These are phyloP conservation scores for Ganoderma lingzhi DNA, from an alignment of 1,284 basidiomycete species.

Conservation along the genomic window DNA sequence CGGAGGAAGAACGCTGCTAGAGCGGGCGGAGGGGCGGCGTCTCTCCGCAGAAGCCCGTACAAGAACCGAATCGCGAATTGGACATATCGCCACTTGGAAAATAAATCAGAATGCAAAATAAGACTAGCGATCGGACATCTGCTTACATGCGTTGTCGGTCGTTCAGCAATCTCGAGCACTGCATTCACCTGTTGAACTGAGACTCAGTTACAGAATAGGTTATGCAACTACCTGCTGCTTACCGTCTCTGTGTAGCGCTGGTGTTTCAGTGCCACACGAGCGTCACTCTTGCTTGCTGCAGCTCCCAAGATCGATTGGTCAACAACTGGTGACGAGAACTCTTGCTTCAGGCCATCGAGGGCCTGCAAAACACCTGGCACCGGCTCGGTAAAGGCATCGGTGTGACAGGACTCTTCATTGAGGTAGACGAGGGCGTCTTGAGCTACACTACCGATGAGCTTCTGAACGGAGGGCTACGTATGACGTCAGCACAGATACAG, in stretches of 20 bases:
- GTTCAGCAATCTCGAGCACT: slow-evolving; percentile 74
- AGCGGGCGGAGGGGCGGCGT: slow-evolving; percentile 69
- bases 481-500: slow-evolving; percentile 19
- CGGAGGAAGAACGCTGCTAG: slow-evolving; percentile 76
- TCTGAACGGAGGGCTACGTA: slow-evolving; percentile 87
- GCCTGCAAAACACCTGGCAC: slow-evolving; percentile 54
- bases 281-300: slow-evolving; percentile 50
- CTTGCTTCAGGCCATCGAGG: slow-evolving; percentile 54
- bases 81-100: slow-evolving; percentile 86
- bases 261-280: slow-evolving; percentile 54
- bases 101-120: neutral
- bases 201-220: slow-evolving; percentile 22
- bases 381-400: slow-evolving; percentile 62
- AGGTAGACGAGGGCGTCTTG: slow-evolving; percentile 70
- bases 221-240: slow-evolving; percentile 25
- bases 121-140: slow-evolving; percentile 15
- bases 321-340: slow-evolving; percentile 55
- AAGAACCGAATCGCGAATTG: slow-evolving; percentile 84
- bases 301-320: slow-evolving; percentile 53
- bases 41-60: slow-evolving; percentile 77
- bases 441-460: slow-evolving; percentile 79
- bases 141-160: slow-evolving; percentile 76
- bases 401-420: slow-evolving; percentile 68
- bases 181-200: slow-evolving; percentile 55
- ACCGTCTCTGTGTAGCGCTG: slow-evolving; percentile 60